phyloP scores from a whole-genome alignment of 2,329 filamentous ascomycete species.

The Penicillium digitatum region DNA sequence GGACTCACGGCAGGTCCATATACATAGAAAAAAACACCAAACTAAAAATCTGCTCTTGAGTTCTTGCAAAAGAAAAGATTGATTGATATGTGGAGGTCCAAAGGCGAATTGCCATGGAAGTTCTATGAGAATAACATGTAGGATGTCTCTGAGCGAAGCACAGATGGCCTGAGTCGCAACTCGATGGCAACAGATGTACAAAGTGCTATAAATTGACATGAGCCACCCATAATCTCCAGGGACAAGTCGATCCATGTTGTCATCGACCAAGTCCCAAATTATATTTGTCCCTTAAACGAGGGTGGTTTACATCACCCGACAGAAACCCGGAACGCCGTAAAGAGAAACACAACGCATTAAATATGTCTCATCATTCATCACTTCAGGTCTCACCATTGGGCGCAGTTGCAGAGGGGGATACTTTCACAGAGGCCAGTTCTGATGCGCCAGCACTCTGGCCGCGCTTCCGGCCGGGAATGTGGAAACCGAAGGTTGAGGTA shows the following conservation, averaged over 20 bases:
- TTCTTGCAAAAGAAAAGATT: background rate
- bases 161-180: background rate
- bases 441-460: constrained; percentile 66
- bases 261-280: background rate
- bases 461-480: constrained; percentile 67
- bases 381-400: constrained; percentile 19
- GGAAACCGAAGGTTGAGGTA: constrained; percentile 55
- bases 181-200: constrained; percentile 13
- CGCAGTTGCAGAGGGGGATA: constrained; percentile 12
- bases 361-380: constrained; percentile 13
- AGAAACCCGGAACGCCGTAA: constrained; percentile 6
- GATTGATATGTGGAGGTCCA: background rate
- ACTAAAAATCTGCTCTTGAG: too few relatives aligned
- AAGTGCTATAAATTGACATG: background rate
- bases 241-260: background rate
- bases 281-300: background rate
- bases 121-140: background rate
- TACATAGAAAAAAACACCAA: background rate
- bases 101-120: background rate
- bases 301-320: background rate
- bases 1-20: background rate
- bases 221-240: background rate
- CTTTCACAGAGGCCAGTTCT: constrained; percentile 64
- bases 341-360: constrained; percentile 3
- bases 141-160: background rate